Evolutionary conservation across 176 grass and related monocot species (phyloP), one percentile per base, ranked within the genome.

Genomic region (Miscanthus lutarioriparius): DNA sequence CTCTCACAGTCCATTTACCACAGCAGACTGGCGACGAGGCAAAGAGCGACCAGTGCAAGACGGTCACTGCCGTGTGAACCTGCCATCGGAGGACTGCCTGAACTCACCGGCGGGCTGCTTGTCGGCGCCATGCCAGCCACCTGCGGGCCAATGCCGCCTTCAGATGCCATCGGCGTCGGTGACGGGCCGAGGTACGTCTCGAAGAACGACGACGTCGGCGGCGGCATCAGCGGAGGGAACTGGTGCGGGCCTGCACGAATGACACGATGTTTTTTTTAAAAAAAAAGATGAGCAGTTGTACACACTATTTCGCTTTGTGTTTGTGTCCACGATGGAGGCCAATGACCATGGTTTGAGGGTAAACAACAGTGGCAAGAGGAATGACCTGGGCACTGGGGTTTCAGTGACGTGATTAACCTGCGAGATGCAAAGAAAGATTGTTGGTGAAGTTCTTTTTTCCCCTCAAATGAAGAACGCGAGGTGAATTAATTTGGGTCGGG

Each of bases 361-460:
- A 0, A 58, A n/a, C 53, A 48, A 20, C 7, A 5, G 36, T 26
- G 49, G 17, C 19, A 43, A 84, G 16, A 38, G 19, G 30, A 72
- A 37, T 80, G 1, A 91, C 94, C 94, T 92, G 94, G 94, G 85
- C 94, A 94, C 4, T 53, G 87, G 32, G 94, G 94, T 35, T 94
- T 93, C 11, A 97, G 65, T 0, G 88, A 85, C 25, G 88, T 87
- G 19, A 80, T 88, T 82, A 97, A 77, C 84, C 95, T 93, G 88
- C 58, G 77, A 82, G 72, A 33, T 13, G 67, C 58, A 78, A 17
- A 47, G 25, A 45, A n/a, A 44, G 26, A 68, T 44, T n/a, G 17
- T 4, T 0, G 38, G 43, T 78, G 51, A 20, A 67, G 3, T 0
- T 26, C 5, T 35, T 67, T 65, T 67, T 58, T 5, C 1, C 2